Base-by-base conservation (phyloP, 257 asterid species). In the Nicotiana attenuata region DNA sequence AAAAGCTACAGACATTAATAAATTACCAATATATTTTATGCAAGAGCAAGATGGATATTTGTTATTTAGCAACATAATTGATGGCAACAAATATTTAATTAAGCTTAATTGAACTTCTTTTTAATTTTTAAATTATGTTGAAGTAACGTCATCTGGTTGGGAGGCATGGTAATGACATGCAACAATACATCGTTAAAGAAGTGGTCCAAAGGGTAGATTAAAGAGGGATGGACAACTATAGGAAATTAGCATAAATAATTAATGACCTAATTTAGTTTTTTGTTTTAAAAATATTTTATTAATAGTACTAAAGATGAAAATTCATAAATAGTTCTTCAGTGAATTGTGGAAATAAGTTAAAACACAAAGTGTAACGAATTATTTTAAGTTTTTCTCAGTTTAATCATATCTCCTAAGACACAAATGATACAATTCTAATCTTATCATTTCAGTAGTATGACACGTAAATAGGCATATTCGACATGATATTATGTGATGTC, bases 401-500 rank as follows among this genome's bases (percentile, higher is more conserved):
- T 20, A 69, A 41, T 45, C 59, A n/a, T 69, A 69, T 69, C 59
- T 41, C 78, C 11, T 20, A 15, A 13, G 20, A 69, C 78, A 69
- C 28, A 41, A 69, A 41, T 69, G 29, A 69, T 38, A 0, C 77
- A 69, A 41, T 41, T 73, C 22, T 73, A 73, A 73, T 73, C 78
- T 5, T 73, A 73, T 24, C 78, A 24, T 47, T 45, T 7, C 35
- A 71, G 20, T 3, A 73, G 16, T 50, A 47, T 1, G 16, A 35
- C 79, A 47, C 41, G 79, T 47, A 73, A 47, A 73, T 73, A 20
- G 61, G 79, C 52, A 73, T 22, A 22, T 73, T 45, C 78, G 50
- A 47, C 22, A 45, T 0, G 19, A 45, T 73, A 47, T 73, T 13
- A 24, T 41, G 41, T 22, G 24, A 24, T 73, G 8, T 3, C 8